Evolutionary conservation across 306 rosid genomes (phyloP), one percentile per base, ranked within the genome.

Genomic region (Quercus gilva): DNA sequence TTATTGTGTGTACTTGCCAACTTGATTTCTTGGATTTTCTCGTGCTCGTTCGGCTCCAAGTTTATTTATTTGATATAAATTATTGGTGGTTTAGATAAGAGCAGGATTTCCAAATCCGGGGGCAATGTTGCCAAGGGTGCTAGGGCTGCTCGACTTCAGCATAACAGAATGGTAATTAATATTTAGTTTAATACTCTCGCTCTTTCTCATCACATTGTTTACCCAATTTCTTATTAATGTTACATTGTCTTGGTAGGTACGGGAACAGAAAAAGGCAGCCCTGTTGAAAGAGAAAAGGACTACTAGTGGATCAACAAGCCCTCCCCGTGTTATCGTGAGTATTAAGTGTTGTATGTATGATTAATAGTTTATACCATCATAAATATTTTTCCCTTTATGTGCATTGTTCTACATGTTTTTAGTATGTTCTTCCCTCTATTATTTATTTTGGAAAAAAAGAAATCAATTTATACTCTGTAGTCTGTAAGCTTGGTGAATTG

Each of bases 241-340:
- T 13, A 76, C 18, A 67, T 71, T 75, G 33, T 59, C 37, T 20
- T 57, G 51, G 84, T 81, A 94, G 98, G 80, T 91, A 6, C 92
- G 95, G 43, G 99, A 89, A 61, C 96, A 90, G 82, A 95, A 95
- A 81, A 78, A 80, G 33, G 94, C 89, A 10, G 92, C 93, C 0
- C 74, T 95, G 69, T 78, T 95, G 90, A 92, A 91, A 68, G 99
- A 95, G 74, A 95, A 88, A 84, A 88, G 99, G 79, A 91, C 94
- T 51, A 84, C 86, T 0, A 79, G 88, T 83, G 98, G 97, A 81
- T 91, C 89, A n/a, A 80, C 82, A 18, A 86, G 92, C 81, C 82
- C 99, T 86, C 99, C 99, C n/a, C 91, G 97, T 70, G 90, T 96
- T 6, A 86, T 91, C 11, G 99, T 96, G 82, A 90, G 99, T 86